Evolutionary conservation across 768 basidiomycete genomes (phyloP).

Genomic region (Boletus pseudopeckii): DNA sequence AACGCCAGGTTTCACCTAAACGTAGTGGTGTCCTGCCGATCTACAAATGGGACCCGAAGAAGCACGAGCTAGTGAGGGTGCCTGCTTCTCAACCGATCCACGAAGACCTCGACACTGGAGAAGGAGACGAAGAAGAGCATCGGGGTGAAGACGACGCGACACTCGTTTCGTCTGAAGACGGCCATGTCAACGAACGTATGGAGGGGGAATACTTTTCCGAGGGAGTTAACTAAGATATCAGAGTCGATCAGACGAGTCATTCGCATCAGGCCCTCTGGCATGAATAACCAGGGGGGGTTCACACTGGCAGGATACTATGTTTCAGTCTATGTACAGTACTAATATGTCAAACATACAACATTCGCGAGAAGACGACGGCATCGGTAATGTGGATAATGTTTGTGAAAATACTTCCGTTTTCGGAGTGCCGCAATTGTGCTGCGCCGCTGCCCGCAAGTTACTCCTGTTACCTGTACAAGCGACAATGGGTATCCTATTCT

Average conservation of each 20-base stretch:
- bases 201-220: conserved; percentile 2
- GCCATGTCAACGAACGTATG: background rate
- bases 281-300: background rate
- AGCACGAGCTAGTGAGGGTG: background rate
- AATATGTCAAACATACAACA: background rate
- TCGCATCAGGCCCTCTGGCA: background rate
- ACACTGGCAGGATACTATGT: background rate
- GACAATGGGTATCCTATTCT: conserved; percentile 72
- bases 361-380: too few relatives aligned
- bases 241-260: background rate
- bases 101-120: background rate
- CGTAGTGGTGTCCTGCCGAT: background rate
- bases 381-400: too few relatives aligned
- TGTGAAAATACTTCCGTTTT: conserved; percentile 3
- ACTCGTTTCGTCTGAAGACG: conserved; percentile 14
- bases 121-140: background rate
- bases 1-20: background rate
- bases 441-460: background rate
- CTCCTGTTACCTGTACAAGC: background rate
- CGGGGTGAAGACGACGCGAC: conserved; percentile 15
- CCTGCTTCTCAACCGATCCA: background rate
- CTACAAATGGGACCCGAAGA: conserved; percentile 13
- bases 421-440: background rate
- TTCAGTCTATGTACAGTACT: background rate
- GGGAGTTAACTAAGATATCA: background rate